Percentiles rank a stretch among this genome's conserved stretches.
Conservation (phyloP, 2,329 filamentous ascomycete species). For the Magnaporthales sp. region DNA sequence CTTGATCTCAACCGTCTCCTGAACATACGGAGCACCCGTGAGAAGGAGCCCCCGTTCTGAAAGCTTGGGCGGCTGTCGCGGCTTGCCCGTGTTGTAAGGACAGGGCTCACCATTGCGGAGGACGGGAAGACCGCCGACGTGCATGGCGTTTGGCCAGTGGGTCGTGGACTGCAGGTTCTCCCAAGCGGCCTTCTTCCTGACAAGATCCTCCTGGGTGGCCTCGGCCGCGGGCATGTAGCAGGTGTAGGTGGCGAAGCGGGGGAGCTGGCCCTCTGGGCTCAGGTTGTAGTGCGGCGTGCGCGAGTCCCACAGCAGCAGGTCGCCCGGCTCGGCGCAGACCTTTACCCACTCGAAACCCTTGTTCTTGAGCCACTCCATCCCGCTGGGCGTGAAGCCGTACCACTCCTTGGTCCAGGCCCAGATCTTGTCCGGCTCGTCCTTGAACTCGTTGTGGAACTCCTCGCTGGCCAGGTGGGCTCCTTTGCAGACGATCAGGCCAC, state of each 20-base stretch:
- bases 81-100: conserved; percentile 25
- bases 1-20: conserved; percentile 2
- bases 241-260: conserved; percentile 27
- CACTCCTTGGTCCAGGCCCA: conserved; percentile 26
- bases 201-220: conserved; percentile 27
- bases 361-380: conserved; percentile 26
- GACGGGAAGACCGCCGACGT: conserved; percentile 13
- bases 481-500: conserved; percentile 28
- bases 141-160: conserved; percentile 29
- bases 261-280: conserved; percentile 14
- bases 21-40: conserved; percentile 36
- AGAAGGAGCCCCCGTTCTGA: conserved; percentile 32
- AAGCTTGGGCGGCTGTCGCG: conserved; percentile 28
- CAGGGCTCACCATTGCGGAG: conserved; percentile 16
- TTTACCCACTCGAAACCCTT: conserved; percentile 14
- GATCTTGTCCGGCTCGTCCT: conserved; percentile 19
- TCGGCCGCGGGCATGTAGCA: conserved; percentile 30
- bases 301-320: conserved; percentile 30
- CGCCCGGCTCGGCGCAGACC: conserved; percentile 31
- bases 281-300: conserved; percentile 33
- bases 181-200: conserved; percentile 30
- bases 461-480: conserved; percentile 19
- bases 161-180: conserved; percentile 29
- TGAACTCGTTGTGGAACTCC: conserved; percentile 25
- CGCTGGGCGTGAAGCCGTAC: conserved; percentile 25